Base-by-base conservation (phyloP, 495 filamentous ascomycete genomes). In the Penicillium bialowiezense region DNA sequence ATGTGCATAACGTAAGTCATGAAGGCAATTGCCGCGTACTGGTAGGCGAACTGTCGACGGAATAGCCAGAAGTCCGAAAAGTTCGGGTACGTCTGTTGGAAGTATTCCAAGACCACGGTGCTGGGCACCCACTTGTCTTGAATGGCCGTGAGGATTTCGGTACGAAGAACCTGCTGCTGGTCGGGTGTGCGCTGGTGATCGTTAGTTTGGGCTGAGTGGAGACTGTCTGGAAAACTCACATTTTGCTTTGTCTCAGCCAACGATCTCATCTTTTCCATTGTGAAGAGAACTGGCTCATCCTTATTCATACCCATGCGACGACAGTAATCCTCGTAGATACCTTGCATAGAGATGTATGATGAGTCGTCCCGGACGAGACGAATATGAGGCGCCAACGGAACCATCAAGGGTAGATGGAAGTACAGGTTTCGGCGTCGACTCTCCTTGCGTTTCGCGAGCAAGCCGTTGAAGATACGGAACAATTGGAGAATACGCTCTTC, bases 1-100 rank as follows among this genome's bases (percentile, higher is more conserved):
- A 97, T 97, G 74, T 90, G 89, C 73, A 99, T 88, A 51, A 95
- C 86, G 63, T 96, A 97, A 29, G 95, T 99, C 88, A 99, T 95
- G 74, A 97, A 99, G 10, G 91, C 96, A 46, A 97, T 79, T 2
- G 91, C 85, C n/a, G 93, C 91, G 40, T 96, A 84, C 69, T 97
- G 93, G 71, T 97, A 97, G 23, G 89, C 85, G 68, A 97, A 97
- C 48, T 95, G 90, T 40, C 91, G 84, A 35, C 92, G 85, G 87
- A 99, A 99, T 32, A 97, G 83, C 88, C 91, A 97, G 78, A 97
- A 96, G 59, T 96, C 91, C 19, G 88, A 78, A 62, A 87, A 97
- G 36, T 88, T 88, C 44, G 93, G 89, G 68, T 92, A 96, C 7
- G 83, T 89, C 49, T 81, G 75, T 63, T 90, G 84, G 82, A 96